These are phyloP conservation scores for Tetrahymena malaccensis DNA, from an alignment of 73 alveolate species.

Conservation along the genomic window DNA sequence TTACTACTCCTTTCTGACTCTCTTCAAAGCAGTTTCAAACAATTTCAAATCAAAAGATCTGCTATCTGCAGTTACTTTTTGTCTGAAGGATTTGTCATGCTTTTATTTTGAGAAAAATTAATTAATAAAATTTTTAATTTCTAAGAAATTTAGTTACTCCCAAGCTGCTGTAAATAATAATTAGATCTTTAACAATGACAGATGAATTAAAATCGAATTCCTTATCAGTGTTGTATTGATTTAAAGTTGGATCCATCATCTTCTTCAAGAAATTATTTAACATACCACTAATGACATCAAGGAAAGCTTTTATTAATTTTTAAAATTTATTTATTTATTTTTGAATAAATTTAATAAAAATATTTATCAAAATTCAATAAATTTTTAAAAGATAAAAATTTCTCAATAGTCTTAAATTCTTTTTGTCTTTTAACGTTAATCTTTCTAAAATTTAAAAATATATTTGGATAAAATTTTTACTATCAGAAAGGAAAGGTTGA, in stretches of 20 bases:
- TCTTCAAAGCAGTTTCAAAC: constrained; percentile 41
- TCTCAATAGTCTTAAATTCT: too few species aligned
- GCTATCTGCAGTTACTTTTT: constrained; percentile 50
- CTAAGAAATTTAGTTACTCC: constrained; percentile 22
- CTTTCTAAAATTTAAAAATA: too few species aligned
- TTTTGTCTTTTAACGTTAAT: too few species aligned
- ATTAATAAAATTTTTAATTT: neutral
- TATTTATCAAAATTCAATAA: too few species aligned
- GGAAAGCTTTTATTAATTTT: neutral
- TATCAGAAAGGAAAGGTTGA: constrained; percentile 35
- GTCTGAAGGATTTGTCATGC: constrained; percentile 39
- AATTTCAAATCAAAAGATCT: constrained; percentile 45
- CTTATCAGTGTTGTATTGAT: neutral
- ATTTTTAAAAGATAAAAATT: too few species aligned
- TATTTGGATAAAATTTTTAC: neutral
- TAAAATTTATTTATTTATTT: too few species aligned
- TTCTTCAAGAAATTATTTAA: neutral
- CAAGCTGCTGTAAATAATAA: constrained; percentile 49
- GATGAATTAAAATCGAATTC: constrained; percentile 59
- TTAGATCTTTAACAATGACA: constrained; percentile 43
- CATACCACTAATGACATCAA: neutral
- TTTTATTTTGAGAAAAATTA: neutral
- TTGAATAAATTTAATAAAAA: too few species aligned
- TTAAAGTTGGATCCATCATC: neutral
- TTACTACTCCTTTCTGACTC: constrained; percentile 24